These are phyloP conservation scores for Silene latifolia DNA, from an alignment of 148 eudicot species.

Conservation along the genomic window DNA sequence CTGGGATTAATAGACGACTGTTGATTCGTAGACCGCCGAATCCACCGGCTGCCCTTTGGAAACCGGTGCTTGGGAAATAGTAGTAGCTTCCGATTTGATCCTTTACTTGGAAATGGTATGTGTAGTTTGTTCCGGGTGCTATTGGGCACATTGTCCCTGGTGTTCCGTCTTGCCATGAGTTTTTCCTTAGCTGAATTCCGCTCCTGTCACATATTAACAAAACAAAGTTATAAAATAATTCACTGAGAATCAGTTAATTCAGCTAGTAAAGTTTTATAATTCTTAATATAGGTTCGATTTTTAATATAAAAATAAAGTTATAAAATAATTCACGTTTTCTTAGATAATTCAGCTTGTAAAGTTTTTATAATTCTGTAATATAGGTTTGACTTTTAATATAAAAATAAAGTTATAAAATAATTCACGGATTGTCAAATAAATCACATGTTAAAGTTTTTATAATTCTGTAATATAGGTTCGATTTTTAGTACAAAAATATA, in stretches of 20 bases:
- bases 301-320: too few species aligned
- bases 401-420: too few species aligned
- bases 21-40: constrained; percentile 44
- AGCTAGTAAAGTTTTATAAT: neutral
- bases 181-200: constrained; percentile 63
- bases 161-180: constrained; percentile 65
- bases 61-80: constrained; percentile 46
- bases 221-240: too few species aligned
- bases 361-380: too few species aligned
- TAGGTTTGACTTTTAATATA: too few species aligned
- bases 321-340: too few species aligned
- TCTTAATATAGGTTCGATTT: too few species aligned
- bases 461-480: too few species aligned
- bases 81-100: constrained; percentile 61
- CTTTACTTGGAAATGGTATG: constrained; percentile 60
- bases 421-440: too few species aligned
- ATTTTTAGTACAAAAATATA: too few species aligned
- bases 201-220: constrained; percentile 24
- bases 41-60: constrained; percentile 53
- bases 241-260: neutral
- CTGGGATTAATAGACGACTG: constrained; percentile 52
- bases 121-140: constrained; percentile 54
- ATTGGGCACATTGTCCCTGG: constrained; percentile 61
- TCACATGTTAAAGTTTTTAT: too few species aligned
- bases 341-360: too few species aligned